Percentiles rank a stretch among this genome's conserved stretches.
These are phyloP conservation scores for Rhodotorula toruloides DNA, from an alignment of 768 basidiomycete genomes.

Conservation along the genomic window DNA sequence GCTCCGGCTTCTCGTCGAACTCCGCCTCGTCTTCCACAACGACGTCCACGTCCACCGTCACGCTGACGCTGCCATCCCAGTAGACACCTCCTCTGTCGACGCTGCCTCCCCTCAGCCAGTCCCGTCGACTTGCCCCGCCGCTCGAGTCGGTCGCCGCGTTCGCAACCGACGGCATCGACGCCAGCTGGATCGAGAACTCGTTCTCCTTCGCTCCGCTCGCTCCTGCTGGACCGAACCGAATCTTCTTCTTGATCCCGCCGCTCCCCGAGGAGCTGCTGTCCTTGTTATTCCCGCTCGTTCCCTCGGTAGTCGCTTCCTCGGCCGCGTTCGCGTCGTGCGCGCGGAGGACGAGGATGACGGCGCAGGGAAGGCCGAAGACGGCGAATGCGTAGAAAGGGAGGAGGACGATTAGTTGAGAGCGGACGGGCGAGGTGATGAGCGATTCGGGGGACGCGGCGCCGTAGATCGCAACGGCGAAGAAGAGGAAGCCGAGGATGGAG, in stretches of 20 bases:
- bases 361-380: conserved; percentile 1
- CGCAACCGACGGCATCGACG: not conserved
- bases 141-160: not conserved
- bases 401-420: conserved; percentile 7
- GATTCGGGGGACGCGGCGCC: not conserved
- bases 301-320: not conserved
- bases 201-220: not conserved
- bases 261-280: not conserved
- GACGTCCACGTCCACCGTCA: not conserved
- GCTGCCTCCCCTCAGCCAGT: too few relatives aligned
- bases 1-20: not conserved
- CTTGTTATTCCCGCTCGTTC: too few relatives aligned
- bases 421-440: not conserved
- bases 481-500: conserved; percentile 14
- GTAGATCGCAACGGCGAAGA: not conserved
- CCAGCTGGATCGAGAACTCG: conserved; percentile 1
- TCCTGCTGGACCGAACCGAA: not conserved
- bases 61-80: too few relatives aligned
- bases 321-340: not conserved
- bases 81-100: too few relatives aligned
- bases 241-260: not conserved
- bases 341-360: not conserved
- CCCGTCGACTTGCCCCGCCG: not conserved
- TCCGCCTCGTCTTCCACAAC: not conserved
- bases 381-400: conserved; percentile 16